Evolutionary conservation across 495 filamentous ascomycete species (phyloP).

Genomic region (Aspergillus avenaceus): DNA sequence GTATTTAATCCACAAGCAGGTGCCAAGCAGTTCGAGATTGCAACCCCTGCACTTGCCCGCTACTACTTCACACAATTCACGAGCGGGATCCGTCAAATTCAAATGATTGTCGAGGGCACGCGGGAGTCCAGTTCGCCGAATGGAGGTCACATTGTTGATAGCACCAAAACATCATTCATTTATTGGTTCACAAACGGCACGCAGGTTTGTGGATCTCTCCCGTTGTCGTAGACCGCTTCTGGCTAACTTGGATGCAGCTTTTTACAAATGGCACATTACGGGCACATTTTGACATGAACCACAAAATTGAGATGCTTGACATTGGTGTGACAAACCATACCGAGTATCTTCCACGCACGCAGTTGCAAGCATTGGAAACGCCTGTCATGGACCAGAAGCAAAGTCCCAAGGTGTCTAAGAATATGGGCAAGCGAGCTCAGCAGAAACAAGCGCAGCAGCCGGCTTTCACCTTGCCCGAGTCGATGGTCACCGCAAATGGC

Average conservation of each 20-base stretch:
- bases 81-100: slow-evolving; percentile 75
- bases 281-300: slow-evolving; percentile 62
- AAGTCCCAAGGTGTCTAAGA: slow-evolving; percentile 67
- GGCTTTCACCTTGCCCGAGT: slow-evolving; percentile 56
- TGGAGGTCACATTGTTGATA: slow-evolving; percentile 62
- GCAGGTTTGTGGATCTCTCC: slow-evolving; percentile 48
- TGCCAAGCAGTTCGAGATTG: slow-evolving; percentile 74
- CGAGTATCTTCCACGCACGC: slow-evolving; percentile 62
- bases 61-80: slow-evolving; percentile 81
- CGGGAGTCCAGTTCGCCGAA: slow-evolving; percentile 54
- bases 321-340: slow-evolving; percentile 59
- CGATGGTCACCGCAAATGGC: slow-evolving; percentile 59
- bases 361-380: slow-evolving; percentile 44
- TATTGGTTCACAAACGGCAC: slow-evolving; percentile 71
- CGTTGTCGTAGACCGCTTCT: neutral
- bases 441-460: slow-evolving; percentile 51
- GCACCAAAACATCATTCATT: slow-evolving; percentile 57
- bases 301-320: slow-evolving; percentile 70
- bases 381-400: slow-evolving; percentile 52
- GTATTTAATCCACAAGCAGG: slow-evolving; percentile 48
- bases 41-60: slow-evolving; percentile 66
- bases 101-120: slow-evolving; percentile 61
- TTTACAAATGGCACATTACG: slow-evolving; percentile 58
- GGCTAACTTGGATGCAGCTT: slow-evolving; percentile 44
- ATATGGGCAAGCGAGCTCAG: slow-evolving; percentile 44